Evolutionary conservation across 495 filamentous ascomycete species (phyloP).

Genomic region (Glutinoglossum americanum): DNA sequence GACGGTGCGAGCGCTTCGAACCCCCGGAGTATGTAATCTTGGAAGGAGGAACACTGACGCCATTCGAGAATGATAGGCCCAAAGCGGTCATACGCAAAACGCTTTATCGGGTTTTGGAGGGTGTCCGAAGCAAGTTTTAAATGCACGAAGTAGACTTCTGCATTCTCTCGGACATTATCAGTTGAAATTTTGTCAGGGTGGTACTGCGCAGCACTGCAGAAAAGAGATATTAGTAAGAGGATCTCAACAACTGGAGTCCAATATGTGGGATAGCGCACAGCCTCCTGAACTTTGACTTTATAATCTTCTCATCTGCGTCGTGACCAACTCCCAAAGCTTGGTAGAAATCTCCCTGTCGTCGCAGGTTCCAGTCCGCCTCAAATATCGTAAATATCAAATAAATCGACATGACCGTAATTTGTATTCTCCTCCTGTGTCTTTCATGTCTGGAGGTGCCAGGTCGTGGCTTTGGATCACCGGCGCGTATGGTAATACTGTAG

Average conservation of each 20-base stretch:
- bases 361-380: slow-evolving; percentile 69
- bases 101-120: slow-evolving; percentile 51
- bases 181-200: slow-evolving; percentile 67
- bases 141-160: slow-evolving; percentile 52
- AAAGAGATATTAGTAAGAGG: neutral
- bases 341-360: slow-evolving; percentile 53
- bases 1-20: slow-evolving; percentile 34
- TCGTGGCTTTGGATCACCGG: slow-evolving; percentile 60
- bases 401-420: slow-evolving; percentile 53
- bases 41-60: slow-evolving; percentile 44
- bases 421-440: slow-evolving; percentile 57
- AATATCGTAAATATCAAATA: slow-evolving; percentile 91
- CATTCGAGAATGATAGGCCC: slow-evolving; percentile 52
- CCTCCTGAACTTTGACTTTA: slow-evolving; percentile 71
- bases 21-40: slow-evolving; percentile 52
- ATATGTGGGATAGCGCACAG: slow-evolving; percentile 19
- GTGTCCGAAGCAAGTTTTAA: slow-evolving; percentile 71
- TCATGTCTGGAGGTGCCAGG: slow-evolving; percentile 47
- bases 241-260: neutral
- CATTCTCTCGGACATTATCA: slow-evolving; percentile 16
- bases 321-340: slow-evolving; percentile 43
- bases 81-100: slow-evolving; percentile 88
- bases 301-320: slow-evolving; percentile 43
- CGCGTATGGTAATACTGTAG: slow-evolving; percentile 79
- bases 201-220: slow-evolving; percentile 39